These are phyloP conservation scores for Trametes meyenii DNA, from an alignment of 768 basidiomycete genomes.

Conservation along the genomic window DNA sequence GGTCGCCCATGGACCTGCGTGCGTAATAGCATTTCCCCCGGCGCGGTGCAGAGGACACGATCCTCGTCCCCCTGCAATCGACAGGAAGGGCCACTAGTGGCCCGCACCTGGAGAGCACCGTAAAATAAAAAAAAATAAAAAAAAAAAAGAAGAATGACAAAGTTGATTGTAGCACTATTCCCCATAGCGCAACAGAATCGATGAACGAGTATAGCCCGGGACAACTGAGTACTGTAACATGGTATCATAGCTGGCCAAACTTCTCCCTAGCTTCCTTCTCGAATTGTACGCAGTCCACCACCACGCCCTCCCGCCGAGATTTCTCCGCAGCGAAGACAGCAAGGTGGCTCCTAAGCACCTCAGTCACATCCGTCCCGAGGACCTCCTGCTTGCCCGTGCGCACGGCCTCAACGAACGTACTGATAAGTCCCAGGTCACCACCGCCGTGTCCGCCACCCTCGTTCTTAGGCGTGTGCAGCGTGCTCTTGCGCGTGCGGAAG, in stretches of 20 bases:
- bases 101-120: too few species aligned
- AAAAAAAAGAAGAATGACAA: too few species aligned
- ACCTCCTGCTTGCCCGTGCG: slow-evolving; percentile 59
- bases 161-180: too few species aligned
- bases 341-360: slow-evolving; percentile 77
- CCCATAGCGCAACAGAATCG: not conserved
- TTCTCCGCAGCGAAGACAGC: slow-evolving; percentile 88
- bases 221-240: not conserved
- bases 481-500: slow-evolving; percentile 60
- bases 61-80: too few species aligned
- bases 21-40: slow-evolving; percentile 3
- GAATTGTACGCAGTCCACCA: slow-evolving; percentile 72
- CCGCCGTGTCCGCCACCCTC: slow-evolving; percentile 83
- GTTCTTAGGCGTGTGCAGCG: slow-evolving; percentile 47
- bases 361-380: slow-evolving; percentile 67
- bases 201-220: not conserved
- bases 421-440: slow-evolving; percentile 78
- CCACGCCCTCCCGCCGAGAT: slow-evolving; percentile 66
- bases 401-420: slow-evolving; percentile 77
- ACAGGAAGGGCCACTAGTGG: too few species aligned
- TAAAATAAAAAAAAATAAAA: too few species aligned
- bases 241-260: slow-evolving; percentile 15
- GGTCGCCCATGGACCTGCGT: not conserved
- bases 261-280: slow-evolving; percentile 46
- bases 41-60: not conserved